Conservation (phyloP, 768 basidiomycete genomes). For the Suillus spraguei region DNA sequence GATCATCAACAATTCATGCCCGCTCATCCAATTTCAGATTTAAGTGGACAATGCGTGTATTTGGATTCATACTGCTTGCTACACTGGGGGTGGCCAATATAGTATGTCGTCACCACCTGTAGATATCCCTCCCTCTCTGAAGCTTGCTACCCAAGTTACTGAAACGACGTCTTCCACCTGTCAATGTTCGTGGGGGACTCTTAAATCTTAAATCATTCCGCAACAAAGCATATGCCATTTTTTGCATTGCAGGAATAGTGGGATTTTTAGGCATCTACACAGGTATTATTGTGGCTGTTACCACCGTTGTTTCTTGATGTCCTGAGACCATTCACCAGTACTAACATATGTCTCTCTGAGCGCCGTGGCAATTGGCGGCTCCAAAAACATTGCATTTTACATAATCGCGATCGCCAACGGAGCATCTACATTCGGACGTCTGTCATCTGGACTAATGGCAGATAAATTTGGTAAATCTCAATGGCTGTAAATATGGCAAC, state of each 20-base stretch:
- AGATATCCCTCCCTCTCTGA: background rate
- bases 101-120: constrained; percentile 33
- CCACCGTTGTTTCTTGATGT: constrained; percentile 12
- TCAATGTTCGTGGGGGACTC: constrained; percentile 55
- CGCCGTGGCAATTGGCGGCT: constrained; percentile 51
- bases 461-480: constrained; percentile 51
- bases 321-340: constrained; percentile 37
- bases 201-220: constrained; percentile 55
- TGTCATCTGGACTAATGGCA: constrained; percentile 51
- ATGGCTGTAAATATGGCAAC: background rate
- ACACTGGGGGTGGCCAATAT: constrained; percentile 58
- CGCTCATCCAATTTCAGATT: constrained; percentile 48
- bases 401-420: constrained; percentile 71
- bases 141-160: constrained; percentile 24
- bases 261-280: constrained; percentile 74
- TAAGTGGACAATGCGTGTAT: constrained; percentile 72
- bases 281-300: constrained; percentile 33
- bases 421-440: constrained; percentile 62
- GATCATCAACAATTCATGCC: background rate
- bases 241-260: constrained; percentile 56
- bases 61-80: constrained; percentile 62
- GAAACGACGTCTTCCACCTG: constrained; percentile 55
- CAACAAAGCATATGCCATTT: constrained; percentile 51
- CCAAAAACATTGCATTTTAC: constrained; percentile 58
- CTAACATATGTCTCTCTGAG: constrained; percentile 68